Conservation (phyloP, 345 rosid genomes). For the Eucalyptus victrix region DNA sequence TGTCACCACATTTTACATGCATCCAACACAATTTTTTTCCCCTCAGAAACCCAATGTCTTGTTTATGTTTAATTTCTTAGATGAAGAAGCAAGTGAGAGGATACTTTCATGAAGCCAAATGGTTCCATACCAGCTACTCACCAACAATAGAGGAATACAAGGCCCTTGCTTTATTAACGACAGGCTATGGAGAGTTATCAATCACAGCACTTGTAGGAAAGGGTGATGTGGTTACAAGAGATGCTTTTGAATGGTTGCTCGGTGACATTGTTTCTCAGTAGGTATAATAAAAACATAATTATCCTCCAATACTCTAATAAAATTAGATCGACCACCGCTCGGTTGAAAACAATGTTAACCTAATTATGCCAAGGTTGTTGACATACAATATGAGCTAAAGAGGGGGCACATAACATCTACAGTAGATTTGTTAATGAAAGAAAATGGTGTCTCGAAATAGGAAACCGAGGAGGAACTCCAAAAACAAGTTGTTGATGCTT, state of each 20-base stretch:
- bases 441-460: background rate
- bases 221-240: background rate
- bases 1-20: background rate
- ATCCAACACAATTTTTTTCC: too few relatives aligned
- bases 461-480: background rate
- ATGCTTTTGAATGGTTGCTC: background rate
- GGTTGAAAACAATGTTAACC: background rate
- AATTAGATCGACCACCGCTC: background rate
- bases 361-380: background rate
- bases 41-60: background rate
- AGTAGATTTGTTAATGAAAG: conserved; percentile 16
- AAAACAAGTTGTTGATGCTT: background rate
- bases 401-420: conserved; percentile 2
- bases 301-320: background rate
- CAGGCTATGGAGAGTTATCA: background rate
- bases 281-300: background rate
- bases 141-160: background rate
- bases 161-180: background rate
- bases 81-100: background rate
- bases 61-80: background rate
- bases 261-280: background rate
- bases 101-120: background rate
- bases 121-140: background rate
- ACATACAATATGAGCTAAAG: background rate
- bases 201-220: background rate